Base-by-base conservation (phyloP, 2,329 filamentous ascomycete species). In the Pyrenophora seminiperda region DNA sequence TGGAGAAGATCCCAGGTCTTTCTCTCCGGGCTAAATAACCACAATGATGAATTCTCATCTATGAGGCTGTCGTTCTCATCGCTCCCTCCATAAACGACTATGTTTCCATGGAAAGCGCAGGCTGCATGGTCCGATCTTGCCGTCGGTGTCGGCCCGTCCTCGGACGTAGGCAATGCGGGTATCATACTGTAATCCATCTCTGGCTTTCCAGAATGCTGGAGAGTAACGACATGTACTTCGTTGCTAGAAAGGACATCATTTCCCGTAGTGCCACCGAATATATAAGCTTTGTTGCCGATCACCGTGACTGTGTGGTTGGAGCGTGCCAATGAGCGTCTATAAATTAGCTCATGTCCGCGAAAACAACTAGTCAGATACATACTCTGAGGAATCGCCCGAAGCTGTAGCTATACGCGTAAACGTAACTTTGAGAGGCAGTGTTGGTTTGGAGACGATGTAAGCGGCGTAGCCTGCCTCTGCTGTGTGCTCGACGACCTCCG, bases 251-350 rank as follows among this genome's bases (percentile, higher is more conserved):
- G 50, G 19, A 66, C 60, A n/a, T 66, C 67, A 5, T 65, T 60
- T 1, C 65, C 54, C 18, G 69, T 73, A 29, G 70, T 65, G 38
- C 76, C 76, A 30, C 76, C 76, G 47, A 77, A 78, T 18, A 79
- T 71, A 55, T 75, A 77, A 4, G 75, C 75, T 54, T 75, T 76
- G 57, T 76, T 71, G 31, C 65, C 58, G 24, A 77, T 60, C 1
- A 76, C 63, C 1, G 70, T 75, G 17, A 77, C 44, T 4, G 70
- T 73, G 48, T 77, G 75, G 40, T 73, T 70, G n/a, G 66, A 68
- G 4, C 71, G 58, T 14, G 61, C 65, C 36, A 73, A 40, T 24
- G 62, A 70, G 43, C 58, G 69, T 47, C 56, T 71, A 41, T 17
- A 27, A 64, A 57, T 50, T 34, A 47, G 39, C n/a, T 13, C 22